Conservation (phyloP, 2,329 filamentous ascomycete genomes). For the Penicillium sp. region DNA sequence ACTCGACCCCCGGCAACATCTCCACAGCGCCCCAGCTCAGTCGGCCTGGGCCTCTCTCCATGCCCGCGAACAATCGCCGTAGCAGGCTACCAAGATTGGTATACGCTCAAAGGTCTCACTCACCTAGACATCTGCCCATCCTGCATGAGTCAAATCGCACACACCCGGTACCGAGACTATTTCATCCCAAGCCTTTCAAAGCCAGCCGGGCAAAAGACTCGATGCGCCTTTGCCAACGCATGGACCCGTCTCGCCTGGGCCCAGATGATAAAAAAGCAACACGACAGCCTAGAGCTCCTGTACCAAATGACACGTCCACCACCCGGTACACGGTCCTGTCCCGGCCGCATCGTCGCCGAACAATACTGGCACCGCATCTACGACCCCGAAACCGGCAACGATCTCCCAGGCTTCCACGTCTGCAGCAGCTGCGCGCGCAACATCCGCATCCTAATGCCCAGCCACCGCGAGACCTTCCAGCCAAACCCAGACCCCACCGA, state of each 20-base stretch:
- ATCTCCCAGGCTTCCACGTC: constrained; percentile 69
- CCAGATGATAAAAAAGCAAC: constrained; percentile 69
- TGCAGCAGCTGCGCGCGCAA: constrained; percentile 73
- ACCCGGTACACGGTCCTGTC: constrained; percentile 57
- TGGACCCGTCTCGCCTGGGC: constrained; percentile 87
- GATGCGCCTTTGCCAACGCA: constrained; percentile 76
- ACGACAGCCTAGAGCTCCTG: constrained; percentile 66
- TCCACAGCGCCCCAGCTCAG: constrained; percentile 18
- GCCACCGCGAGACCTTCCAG: constrained; percentile 65
- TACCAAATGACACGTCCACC: constrained; percentile 66
- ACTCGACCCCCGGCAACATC: constrained; percentile 10
- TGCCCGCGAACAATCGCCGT: constrained; percentile 68
- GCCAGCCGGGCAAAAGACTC: constrained; percentile 57
- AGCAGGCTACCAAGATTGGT: constrained; percentile 72
- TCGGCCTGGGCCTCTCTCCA: constrained; percentile 54
- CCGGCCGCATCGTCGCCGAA: constrained; percentile 55
- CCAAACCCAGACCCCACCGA: constrained; percentile 48
- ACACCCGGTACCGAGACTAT: constrained; percentile 65
- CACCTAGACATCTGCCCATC: constrained; percentile 79
- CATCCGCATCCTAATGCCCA: constrained; percentile 71
- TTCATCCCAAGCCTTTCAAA: constrained; percentile 65
- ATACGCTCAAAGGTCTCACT: constrained; percentile 68
- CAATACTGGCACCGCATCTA: constrained; percentile 74
- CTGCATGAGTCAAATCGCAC: constrained; percentile 72
- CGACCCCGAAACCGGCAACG: constrained; percentile 64